Base-by-base conservation (phyloP, 208 protist species). In the Wallacemonas collosoma region DNA sequence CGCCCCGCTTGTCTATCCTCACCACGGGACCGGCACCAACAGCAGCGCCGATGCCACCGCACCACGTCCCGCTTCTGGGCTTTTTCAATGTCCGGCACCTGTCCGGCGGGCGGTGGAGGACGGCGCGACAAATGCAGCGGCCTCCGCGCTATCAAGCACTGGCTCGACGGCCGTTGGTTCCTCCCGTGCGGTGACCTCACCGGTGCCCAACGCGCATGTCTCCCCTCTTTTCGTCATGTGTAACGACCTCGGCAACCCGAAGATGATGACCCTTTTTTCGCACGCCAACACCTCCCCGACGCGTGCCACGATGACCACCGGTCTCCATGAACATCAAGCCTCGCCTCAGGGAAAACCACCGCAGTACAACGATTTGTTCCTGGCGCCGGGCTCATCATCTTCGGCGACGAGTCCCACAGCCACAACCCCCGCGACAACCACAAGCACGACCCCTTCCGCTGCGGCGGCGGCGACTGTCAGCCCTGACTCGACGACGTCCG, bases 401-500 rank as follows among this genome's bases (percentile, higher is more conserved):
- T 50, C 12, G 45, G 15, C 17, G 15, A 11, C 26, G 26, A 26
- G 26, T 50, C 8, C 45, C 45, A 50, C 45, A 50, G 6, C 45
- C 45, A 44, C 51, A 66, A 73, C 15, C 14, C 1, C 55, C 50
- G 39, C 55, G 40, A 38, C n/a, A 15, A 68, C 39, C 51, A 68
- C 62, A 54, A 35, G 5, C 2, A 54, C 62, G 6, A 51, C 38
- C 12, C 12, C 60, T n/a, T n/a, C 60, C 12, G 12, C 8, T 9
- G 64, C 68, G 3, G 53, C 73, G 45, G 35, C 55, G 47, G 8
- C 73, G 17, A 66, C 65, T 41, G 26, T 26, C 26, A 26, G 26
- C 26, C 26, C 26, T 26, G 26, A 26, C 26, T 26, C 26, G 26
- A 17, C 51, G 66, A 39, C 70, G 58, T 39, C 47, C 57, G 40